A percentile compares a stretch with the other conserved stretches of the same genome.
These are phyloP conservation scores for Neurospora intermedia DNA, from an alignment of 495 filamentous ascomycete genomes.

Conservation along the genomic window DNA sequence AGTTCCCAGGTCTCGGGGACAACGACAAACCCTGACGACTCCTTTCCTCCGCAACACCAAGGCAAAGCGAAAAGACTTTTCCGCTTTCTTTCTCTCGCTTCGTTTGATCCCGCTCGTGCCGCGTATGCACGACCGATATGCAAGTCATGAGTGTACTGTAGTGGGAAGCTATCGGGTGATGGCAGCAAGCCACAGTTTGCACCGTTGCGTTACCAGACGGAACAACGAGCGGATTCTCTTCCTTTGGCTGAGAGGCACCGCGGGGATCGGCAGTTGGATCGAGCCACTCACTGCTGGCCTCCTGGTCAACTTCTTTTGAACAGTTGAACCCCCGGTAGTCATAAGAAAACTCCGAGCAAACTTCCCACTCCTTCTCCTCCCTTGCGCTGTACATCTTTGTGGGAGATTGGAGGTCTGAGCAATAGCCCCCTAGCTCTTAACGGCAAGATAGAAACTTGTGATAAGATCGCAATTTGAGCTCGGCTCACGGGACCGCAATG, in stretches of 20 bases:
- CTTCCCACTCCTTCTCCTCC: background rate
- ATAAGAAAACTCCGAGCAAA: background rate
- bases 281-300: background rate
- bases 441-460: background rate
- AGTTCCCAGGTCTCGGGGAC: background rate
- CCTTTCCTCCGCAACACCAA: background rate
- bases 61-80: background rate
- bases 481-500: background rate
- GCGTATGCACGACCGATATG: background rate
- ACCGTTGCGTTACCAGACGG: background rate
- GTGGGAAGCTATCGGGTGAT: background rate
- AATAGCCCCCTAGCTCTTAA: background rate
- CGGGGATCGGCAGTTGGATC: background rate
- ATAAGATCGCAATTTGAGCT: background rate
- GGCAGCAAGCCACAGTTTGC: background rate
- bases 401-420: background rate
- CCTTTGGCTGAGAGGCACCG: background rate
- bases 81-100: background rate
- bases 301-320: background rate
- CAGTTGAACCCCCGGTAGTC: background rate
- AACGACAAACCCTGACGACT: background rate
- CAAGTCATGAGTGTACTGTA: background rate
- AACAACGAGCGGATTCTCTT: background rate
- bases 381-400: background rate
- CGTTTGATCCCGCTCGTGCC: background rate